Base-by-base conservation (phyloP, 768 basidiomycete species). In the Lactarius trivialis region DNA sequence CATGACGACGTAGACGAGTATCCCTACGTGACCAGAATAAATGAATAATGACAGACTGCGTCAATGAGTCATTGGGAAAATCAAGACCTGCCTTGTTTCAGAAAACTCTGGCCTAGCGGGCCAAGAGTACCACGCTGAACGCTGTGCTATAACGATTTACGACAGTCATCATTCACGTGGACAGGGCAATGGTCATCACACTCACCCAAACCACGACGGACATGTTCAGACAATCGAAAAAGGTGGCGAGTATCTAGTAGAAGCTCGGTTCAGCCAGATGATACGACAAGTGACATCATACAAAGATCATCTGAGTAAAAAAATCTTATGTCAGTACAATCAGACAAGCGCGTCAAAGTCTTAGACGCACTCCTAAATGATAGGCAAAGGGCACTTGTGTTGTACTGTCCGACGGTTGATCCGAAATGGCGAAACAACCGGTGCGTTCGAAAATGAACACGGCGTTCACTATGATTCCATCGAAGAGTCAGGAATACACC, bases 1-100 rank as follows among this genome's bases (percentile, higher is more conserved):
- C 58, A 67, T 67, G 15, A 58, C 48, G 39, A 60, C 49, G 55
- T 63, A 67, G 55, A 61, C 60, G 17, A 59, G 17, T 14, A 67
- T 26, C 43, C 65, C 66, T 67, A 30, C 28, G 26, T 45, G 58
- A 39, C 49, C 36, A 50, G 32, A 17, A 24, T 11, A 61, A 8
- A 41, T 56, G 14, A 51, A 33, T 48, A 17, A 36, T 30, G 36
- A 26, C 26, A 17, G 28, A 54, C 14, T 11, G 43, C 43, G 11
- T 43, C 39, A 33, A 33, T 24, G n/a, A 24, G 14, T 36, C 17
- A 19, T 17, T 7, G 17, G 39, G 55, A 12, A 24, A 55, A 61
- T 32, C 39, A 53, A 21, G 41, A 45, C 60, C 7, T 58, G 34
- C 66, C 66, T 61, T 67, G 66, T 53, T 61, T 64, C 36, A 67